Evolutionary conservation across 371 early-diverging fungal genomes (phyloP), one percentile per base, ranked within the genome.

Genomic region (Smittium culicis): DNA sequence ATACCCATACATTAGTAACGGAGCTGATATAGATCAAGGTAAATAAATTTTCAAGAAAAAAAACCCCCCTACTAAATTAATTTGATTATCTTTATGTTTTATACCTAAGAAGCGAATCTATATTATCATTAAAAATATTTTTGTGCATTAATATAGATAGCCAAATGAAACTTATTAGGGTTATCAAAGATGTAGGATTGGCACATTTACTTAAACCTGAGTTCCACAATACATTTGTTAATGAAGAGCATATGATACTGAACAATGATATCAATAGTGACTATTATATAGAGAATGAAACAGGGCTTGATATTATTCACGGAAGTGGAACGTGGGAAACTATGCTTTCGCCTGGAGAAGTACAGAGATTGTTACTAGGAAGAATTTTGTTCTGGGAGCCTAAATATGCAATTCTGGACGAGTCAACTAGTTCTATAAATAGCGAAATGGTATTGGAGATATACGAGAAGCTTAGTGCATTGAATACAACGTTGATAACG

Each of bases 271-370:
- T 45, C 20, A n/a, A 14, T 57, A 8, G 8, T 14, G 20, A 45
- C 45, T 45, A 45, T 20, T 14, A 45, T 45, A 45, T 45, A 14
- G 45, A 45, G 20, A 45, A 8, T 20, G 45, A 45, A 45, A 35
- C 65, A 11, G 34, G n/a, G 11, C 54, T 64, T 34, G 65, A 64
- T 5, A 35, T 64, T 24, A 64, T 24, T 24, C 54, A 64, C 35
- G 31, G 31, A 27, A 55, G 27, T 45, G 11, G 61, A 5, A 66
- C 34, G 2, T 90, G 89, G 89, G 71, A 72, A 66, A 81, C 79
- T 67, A 74, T 83, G 67, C 74, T 90, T 35, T 89, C 88, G 5
- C 90, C 91, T 20, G 90, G 91, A 61, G 89, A 90, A 73, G 83
- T 83, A 68, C 90, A 90, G 66, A 79, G 81, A 33, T 69, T 90